Base-by-base conservation (phyloP, 2,329 filamentous ascomycete genomes). In the Microcera coccophila region DNA sequence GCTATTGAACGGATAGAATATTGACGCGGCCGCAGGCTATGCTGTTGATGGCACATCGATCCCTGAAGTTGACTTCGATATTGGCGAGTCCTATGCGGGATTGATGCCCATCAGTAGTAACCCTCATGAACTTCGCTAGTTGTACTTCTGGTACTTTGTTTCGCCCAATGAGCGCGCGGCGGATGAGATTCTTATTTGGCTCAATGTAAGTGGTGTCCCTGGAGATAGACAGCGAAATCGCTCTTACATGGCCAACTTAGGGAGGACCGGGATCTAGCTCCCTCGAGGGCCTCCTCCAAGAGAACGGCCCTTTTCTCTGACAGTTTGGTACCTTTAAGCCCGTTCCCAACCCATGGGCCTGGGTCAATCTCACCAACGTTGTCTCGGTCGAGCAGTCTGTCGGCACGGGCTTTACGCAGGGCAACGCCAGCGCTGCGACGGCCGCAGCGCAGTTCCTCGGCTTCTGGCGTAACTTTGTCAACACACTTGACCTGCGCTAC, bases 381-480 rank as follows among this genome's bases (percentile, higher is more conserved):
- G 69, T 93, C 36, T 93, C 82, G 78, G 74, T 86, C 8, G 85
- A 87, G 55, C 83, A 87, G 59, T 82, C 80, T 4, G 67, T 80
- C 10, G 74, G 74, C 21, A 85, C 84, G 0, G 86, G 86, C 12
- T 90, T 86, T 61, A 78, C 81, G 0, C 74, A 78, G 24, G 85
- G 85, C 12, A 76, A 66, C 1, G 79, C 71, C 4, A 78, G 75
- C 53, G 81, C 88, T 51, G 75, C 79, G 21, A 84, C 89, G 50
- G 73, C 85, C 2, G 84, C 84, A 0, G 64, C 68, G n/a, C 78
- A 90, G 52, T 89, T 91, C 61, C 70, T 85, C 14, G 84, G 84
- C 38, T 93, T 89, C 67, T 90, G 82, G 74, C 82, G 84, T 67
- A 88, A 88, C 66, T 90, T 89, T 54, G 67, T 88, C 44, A 72